Evolutionary conservation across 176 grass and related monocot genomes (phyloP).

Genomic region (Saccharum officinarum): DNA sequence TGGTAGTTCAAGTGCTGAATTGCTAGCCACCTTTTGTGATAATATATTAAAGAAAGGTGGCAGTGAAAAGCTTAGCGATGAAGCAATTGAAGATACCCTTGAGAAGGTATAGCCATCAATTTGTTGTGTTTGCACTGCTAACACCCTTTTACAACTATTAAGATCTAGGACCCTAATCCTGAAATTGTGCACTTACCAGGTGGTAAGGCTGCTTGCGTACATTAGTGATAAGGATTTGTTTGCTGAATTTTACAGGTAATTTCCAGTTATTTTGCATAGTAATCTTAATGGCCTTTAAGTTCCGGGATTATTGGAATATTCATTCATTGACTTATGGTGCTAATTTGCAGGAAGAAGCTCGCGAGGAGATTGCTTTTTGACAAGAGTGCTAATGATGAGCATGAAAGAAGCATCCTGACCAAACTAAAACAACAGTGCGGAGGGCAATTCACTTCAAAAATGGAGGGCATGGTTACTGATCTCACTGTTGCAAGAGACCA

Average conservation of each 20-base stretch:
- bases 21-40: slow-evolving; percentile 88
- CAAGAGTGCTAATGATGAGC: slow-evolving; percentile 97
- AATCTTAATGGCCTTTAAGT: slow-evolving; percentile 13
- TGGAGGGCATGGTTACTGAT: slow-evolving; percentile 98
- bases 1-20: slow-evolving; percentile 83
- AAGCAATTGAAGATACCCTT: slow-evolving; percentile 93
- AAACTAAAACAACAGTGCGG: slow-evolving; percentile 93
- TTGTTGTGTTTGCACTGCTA: not conserved
- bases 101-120: slow-evolving; percentile 65
- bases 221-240: slow-evolving; percentile 96
- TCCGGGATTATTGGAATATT: not conserved
- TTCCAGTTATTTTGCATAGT: not conserved
- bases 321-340: not conserved
- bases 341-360: slow-evolving; percentile 86
- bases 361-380: slow-evolving; percentile 93
- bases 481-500: slow-evolving; percentile 78
- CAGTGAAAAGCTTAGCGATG: slow-evolving; percentile 94
- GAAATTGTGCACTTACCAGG: slow-evolving; percentile 44
- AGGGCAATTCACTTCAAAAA: slow-evolving; percentile 95
- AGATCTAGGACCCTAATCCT: slow-evolving; percentile 19
- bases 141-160: not conserved
- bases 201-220: slow-evolving; percentile 93
- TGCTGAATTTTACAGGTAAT: slow-evolving; percentile 93
- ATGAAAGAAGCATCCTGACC: slow-evolving; percentile 94
- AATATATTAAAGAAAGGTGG: slow-evolving; percentile 95